A percentile compares a stretch with the other conserved stretches of the same genome.
phyloP scores from a whole-genome alignment of 2,329 filamentous ascomycete genomes.

The Apiospora hydei region DNA sequence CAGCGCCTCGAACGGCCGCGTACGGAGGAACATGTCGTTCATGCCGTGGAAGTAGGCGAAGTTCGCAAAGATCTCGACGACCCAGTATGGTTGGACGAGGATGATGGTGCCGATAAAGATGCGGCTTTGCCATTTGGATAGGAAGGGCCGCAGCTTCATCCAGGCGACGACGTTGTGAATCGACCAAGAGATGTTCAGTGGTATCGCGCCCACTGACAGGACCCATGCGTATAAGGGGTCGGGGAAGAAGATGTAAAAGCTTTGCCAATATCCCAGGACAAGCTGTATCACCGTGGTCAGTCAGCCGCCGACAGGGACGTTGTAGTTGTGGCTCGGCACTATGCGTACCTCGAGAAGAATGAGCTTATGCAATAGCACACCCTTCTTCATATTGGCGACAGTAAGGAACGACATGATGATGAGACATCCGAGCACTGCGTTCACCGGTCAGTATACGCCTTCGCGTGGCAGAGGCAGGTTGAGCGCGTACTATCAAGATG shows the following conservation, averaged over 20 bases:
- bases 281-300: slow-evolving; percentile 47
- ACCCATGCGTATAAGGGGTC: slow-evolving; percentile 64
- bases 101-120: slow-evolving; percentile 67
- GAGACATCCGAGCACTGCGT: slow-evolving; percentile 51
- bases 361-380: slow-evolving; percentile 56
- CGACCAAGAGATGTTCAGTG: slow-evolving; percentile 68
- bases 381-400: slow-evolving; percentile 55
- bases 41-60: slow-evolving; percentile 69
- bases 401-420: slow-evolving; percentile 57
- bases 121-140: slow-evolving; percentile 55
- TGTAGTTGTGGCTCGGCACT: neutral
- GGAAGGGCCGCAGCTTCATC: slow-evolving; percentile 71
- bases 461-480: neutral
- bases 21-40: slow-evolving; percentile 59
- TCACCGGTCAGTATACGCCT: slow-evolving; percentile 10
- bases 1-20: slow-evolving; percentile 65
- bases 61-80: slow-evolving; percentile 70
- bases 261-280: slow-evolving; percentile 62
- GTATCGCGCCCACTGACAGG: slow-evolving; percentile 64
- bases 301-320: neutral
- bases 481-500: neutral
- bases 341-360: slow-evolving; percentile 53
- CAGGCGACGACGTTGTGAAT: slow-evolving; percentile 72
- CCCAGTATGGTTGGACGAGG: slow-evolving; percentile 68
- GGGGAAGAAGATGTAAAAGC: slow-evolving; percentile 64